Base-by-base conservation (phyloP, 345 rosid species). In the Capsella bursapastoris region DNA sequence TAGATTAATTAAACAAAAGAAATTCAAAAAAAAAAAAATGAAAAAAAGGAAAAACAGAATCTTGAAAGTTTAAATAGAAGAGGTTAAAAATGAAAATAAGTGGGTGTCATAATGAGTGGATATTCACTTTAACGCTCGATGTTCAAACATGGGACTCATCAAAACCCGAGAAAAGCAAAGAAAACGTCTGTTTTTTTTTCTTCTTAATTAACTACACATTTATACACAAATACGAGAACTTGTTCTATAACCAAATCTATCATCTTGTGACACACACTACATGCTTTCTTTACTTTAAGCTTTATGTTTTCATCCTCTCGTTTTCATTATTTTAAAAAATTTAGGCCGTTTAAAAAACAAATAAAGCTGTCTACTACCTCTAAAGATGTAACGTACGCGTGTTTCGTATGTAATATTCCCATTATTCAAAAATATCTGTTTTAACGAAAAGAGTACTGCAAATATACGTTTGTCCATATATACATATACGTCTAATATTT, bases 41-140 rank as follows among this genome's bases (percentile, higher is more conserved):
- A 12, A 6, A 55, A 29, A 64, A 71, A 66, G n/a, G 9, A 6
- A 32, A 76, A 77, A 32, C 40, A 50, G 73, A 77, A 66, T 78
- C 81, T 71, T 59, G 44, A 71, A 59, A 66, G 51, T 2, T 14
- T 22, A 64, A 77, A 77, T 2, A 65, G 41, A 71, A 64, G 76
- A 76, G 64, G 76, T 65, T 65, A 72, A 72, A 66, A 22, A 22
- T 22, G 25, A 22, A 29, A 64, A 52, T 11, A 43, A 71, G 77
- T 71, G 81, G 81, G 77, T 66, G 72, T 66, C 73, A 78, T 78
- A 51, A 78, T 78, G 81, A 78, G 77, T 78, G 77, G 27, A 78
- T 58, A 65, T 66, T 78, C 81, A 78, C 81, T 78, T 78, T 78
- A 78, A 78, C 81, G 81, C 81, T 72, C 77, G 57, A 78, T 78